Evolutionary conservation across 768 basidiomycete species (phyloP).

Genomic region (Melanogaster broomeanus): DNA sequence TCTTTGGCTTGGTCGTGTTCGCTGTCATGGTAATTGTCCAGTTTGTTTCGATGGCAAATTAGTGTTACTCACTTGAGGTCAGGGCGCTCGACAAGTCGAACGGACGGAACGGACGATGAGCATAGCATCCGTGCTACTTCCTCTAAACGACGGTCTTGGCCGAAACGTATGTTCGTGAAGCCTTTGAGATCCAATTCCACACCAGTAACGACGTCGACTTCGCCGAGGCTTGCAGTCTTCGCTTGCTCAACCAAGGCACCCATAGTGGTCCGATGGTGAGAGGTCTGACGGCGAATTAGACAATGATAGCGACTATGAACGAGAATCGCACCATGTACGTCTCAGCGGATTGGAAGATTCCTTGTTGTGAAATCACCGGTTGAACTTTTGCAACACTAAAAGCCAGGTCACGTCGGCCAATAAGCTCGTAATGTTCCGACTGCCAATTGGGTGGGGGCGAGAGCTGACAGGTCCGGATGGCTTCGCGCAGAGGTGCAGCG

Average conservation of each 20-base stretch:
- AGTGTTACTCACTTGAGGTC: slow-evolving; percentile 60
- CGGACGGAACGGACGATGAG: slow-evolving; percentile 67
- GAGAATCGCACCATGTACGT: slow-evolving; percentile 29
- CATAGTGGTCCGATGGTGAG: slow-evolving; percentile 51
- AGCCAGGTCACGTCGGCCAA: slow-evolving; percentile 33
- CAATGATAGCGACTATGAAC: not conserved
- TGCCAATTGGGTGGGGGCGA: slow-evolving; percentile 78
- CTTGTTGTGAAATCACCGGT: slow-evolving; percentile 29
- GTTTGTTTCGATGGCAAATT: not conserved
- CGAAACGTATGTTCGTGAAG: slow-evolving; percentile 84
- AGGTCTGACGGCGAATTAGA: slow-evolving; percentile 43
- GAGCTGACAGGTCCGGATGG: slow-evolving; percentile 79
- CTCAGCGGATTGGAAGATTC: slow-evolving; percentile 32
- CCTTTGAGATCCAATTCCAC: slow-evolving; percentile 73
- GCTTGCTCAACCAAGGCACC: slow-evolving; percentile 52
- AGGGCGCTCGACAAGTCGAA: slow-evolving; percentile 67
- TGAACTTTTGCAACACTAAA: slow-evolving; percentile 34
- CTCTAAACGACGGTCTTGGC: slow-evolving; percentile 84
- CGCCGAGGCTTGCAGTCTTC: slow-evolving; percentile 51
- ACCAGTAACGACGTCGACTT: slow-evolving; percentile 61
- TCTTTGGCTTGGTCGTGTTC: slow-evolving; percentile 88
- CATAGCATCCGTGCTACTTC: slow-evolving; percentile 92
- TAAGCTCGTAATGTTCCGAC: slow-evolving; percentile 34
- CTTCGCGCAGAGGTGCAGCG: slow-evolving; percentile 80
- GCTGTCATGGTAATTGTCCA: slow-evolving; percentile 41